Evolutionary conservation across 495 filamentous ascomycete genomes (phyloP).

Genomic region (Lentithecium fluviatile): DNA sequence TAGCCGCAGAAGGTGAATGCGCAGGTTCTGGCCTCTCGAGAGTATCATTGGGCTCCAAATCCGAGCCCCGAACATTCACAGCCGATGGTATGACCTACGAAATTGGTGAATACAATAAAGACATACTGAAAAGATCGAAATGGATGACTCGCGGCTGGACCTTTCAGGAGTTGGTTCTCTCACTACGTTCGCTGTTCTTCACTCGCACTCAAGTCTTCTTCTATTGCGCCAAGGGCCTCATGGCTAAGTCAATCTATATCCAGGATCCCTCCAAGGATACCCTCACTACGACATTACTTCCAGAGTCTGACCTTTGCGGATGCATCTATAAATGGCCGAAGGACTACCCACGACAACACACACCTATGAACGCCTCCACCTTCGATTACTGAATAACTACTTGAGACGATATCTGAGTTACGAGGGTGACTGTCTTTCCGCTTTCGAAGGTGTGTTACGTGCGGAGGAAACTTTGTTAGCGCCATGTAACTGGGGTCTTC

Average conservation of each 20-base stretch:
- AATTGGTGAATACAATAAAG: background rate
- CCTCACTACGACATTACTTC: no score
- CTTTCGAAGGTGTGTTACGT: background rate
- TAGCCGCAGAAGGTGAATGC: background rate
- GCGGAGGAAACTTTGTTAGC: background rate
- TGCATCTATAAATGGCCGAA: background rate
- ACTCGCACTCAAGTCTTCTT: background rate
- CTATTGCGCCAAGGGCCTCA: background rate
- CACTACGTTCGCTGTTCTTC: background rate
- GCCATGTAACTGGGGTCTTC: background rate
- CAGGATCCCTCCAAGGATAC: background rate
- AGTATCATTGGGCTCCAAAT: background rate
- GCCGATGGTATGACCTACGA: background rate
- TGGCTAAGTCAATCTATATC: background rate
- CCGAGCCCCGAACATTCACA: background rate
- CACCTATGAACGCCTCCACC: background rate
- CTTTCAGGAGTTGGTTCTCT: background rate
- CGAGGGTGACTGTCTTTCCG: background rate
- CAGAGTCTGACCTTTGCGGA: no score
- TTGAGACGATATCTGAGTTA: background rate
- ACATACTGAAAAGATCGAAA: background rate
- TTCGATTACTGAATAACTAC: background rate
- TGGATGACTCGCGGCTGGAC: background rate
- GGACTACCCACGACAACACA: background rate
- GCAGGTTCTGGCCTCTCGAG: background rate